These are phyloP conservation scores for Leccinum disarticulatum DNA, from an alignment of 768 basidiomycete genomes.

Conservation along the genomic window DNA sequence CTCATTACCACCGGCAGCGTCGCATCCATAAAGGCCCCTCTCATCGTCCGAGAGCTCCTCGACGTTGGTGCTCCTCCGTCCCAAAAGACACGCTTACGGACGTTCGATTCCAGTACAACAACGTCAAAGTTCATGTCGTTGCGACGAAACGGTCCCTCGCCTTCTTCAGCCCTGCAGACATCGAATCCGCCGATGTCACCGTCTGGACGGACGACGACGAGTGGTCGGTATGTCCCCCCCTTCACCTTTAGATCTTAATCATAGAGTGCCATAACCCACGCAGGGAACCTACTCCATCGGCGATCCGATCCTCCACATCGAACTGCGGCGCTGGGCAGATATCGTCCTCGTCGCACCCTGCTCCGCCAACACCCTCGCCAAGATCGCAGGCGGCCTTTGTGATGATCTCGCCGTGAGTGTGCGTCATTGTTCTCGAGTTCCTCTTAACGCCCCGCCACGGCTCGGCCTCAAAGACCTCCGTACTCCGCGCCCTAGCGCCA, in stretches of 20 bases:
- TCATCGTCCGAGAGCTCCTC: conserved; percentile 79
- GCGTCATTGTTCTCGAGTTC: not conserved
- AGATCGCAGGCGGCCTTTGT: conserved; percentile 85
- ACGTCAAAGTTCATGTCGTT: conserved; percentile 80
- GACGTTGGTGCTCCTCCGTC: conserved; percentile 35
- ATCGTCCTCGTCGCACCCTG: conserved; percentile 94
- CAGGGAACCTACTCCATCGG: conserved; percentile 76
- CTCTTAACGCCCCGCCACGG: not conserved
- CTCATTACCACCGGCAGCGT: conserved; percentile 94
- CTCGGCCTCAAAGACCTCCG: conserved; percentile 52
- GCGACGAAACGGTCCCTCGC: conserved; percentile 75
- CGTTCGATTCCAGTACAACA: conserved; percentile 51
- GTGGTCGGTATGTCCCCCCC: not conserved
- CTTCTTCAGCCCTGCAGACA: conserved; percentile 64
- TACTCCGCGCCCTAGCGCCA: conserved; percentile 82
- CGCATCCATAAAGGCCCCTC: conserved; percentile 88
- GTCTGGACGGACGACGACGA: not conserved
- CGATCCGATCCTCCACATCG: conserved; percentile 94
- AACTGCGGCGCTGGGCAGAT: conserved; percentile 93
- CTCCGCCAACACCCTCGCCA: conserved; percentile 94
- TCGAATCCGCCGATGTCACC: not conserved
- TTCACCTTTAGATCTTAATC: not conserved
- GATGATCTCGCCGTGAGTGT: conserved; percentile 79
- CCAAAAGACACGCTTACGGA: not conserved
- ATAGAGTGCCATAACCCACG: no score